phyloP scores from a whole-genome alignment of 345 rosid species.

The Citrus maxima region DNA sequence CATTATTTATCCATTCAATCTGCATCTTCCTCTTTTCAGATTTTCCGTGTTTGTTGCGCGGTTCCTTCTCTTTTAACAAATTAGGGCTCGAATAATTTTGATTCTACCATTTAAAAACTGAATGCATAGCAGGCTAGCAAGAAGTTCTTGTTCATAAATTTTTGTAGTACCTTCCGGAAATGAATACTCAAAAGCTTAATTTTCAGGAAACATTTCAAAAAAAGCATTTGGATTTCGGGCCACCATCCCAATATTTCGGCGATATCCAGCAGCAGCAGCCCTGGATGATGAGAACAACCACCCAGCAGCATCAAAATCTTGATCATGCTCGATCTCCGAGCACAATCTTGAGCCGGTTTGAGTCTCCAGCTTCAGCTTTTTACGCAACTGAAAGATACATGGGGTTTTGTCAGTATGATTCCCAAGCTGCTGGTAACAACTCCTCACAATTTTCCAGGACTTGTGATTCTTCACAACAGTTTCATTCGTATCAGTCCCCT shows the following conservation, averaged over 20 bases:
- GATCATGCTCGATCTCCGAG: conserved; percentile 29
- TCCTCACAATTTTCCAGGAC: conserved; percentile 15
- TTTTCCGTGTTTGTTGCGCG: conserved; percentile 18
- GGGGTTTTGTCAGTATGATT: conserved; percentile 44
- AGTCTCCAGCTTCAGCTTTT: conserved; percentile 49
- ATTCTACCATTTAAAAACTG: not conserved
- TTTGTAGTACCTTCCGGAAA: conserved; percentile 5
- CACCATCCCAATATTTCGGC: conserved; percentile 8
- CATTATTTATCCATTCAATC: conserved; percentile 11
- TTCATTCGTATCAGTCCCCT: conserved; percentile 19
- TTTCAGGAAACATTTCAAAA: conserved; percentile 30
- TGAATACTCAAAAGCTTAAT: conserved; percentile 39
- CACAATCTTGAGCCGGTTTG: conserved; percentile 41
- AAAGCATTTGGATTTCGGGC: conserved; percentile 19
- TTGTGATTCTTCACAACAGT: conserved; percentile 25
- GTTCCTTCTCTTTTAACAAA: conserved; percentile 2
- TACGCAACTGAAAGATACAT: conserved; percentile 49
- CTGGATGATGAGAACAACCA: conserved; percentile 18
- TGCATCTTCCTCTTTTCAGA: conserved; percentile 22
- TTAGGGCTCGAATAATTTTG: conserved; percentile 2
- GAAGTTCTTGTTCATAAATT: not conserved
- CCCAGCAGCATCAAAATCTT: conserved; percentile 9
- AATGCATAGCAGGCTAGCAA: not conserved
- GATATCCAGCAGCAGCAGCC: conserved; percentile 2
- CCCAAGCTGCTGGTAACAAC: conserved; percentile 14